Evolutionary conservation across 2,329 filamentous ascomycete species (phyloP).

Genomic region (Talaromyces sp.): DNA sequence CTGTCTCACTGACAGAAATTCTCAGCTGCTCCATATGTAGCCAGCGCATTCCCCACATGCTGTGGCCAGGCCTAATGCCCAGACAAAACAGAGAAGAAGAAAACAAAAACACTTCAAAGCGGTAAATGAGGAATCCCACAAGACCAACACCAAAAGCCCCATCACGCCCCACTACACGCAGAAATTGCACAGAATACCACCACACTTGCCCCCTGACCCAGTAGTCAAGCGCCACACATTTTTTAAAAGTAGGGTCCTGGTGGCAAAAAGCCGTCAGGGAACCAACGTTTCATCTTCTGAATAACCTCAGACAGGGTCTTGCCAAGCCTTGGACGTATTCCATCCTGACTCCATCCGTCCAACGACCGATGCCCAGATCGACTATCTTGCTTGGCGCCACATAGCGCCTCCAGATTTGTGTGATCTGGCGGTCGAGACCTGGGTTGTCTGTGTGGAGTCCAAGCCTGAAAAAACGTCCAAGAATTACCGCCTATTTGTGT

Average conservation of each 20-base stretch:
- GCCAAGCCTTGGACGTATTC: constrained; percentile 18
- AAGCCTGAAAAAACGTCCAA: not conserved
- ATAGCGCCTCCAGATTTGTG: constrained; percentile 5
- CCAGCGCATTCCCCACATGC: not conserved
- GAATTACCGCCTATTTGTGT: no score
- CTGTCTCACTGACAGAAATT: not conserved
- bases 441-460: not conserved
- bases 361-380: constrained; percentile 18
- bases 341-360: not conserved
- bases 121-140: not conserved
- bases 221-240: no score
- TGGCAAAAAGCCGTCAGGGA: not conserved
- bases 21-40: not conserved
- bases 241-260: no score
- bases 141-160: not conserved
- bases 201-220: no score
- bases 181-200: not conserved
- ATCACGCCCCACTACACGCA: not conserved
- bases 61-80: not conserved
- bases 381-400: constrained; percentile 16
- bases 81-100: no score
- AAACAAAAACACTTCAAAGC: not conserved
- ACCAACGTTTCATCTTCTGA: constrained; percentile 11
- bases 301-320: constrained; percentile 21
- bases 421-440: constrained; percentile 18